A percentile compares a stretch with the other conserved stretches of the same genome.
These are phyloP conservation scores for Coccomyxa subellipsoidea DNA, from an alignment of 163 green algal species.

Conservation along the genomic window DNA sequence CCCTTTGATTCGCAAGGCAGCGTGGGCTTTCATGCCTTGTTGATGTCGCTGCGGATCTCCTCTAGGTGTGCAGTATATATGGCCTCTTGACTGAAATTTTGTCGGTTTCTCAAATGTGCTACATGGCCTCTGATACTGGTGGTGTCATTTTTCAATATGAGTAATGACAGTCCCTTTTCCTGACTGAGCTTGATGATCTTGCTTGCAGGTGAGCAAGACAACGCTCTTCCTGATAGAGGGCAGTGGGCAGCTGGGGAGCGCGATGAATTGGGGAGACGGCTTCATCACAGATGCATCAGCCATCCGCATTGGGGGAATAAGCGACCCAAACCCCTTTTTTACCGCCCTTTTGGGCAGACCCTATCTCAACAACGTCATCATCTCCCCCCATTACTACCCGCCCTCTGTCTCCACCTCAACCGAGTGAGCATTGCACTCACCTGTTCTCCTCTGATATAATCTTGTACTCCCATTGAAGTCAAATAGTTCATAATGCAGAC, in stretches of 20 bases:
- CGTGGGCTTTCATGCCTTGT: too few species aligned
- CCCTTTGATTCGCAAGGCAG: not conserved
- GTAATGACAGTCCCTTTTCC: too few species aligned
- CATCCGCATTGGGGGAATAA: constrained; percentile 18
- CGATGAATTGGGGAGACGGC: constrained; percentile 41
- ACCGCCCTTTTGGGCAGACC: constrained; percentile 19
- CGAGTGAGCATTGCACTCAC: too few species aligned
- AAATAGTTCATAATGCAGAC: too few species aligned
- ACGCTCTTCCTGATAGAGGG: constrained; percentile 14
- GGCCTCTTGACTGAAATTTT: too few species aligned
- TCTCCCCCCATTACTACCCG: constrained; percentile 33
- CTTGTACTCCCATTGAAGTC: too few species aligned
- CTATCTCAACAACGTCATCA: constrained; percentile 30
- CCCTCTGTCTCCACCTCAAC: constrained; percentile 24
- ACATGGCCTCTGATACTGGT: too few species aligned
- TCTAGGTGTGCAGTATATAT: too few species aligned
- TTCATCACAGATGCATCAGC: constrained; percentile 18
- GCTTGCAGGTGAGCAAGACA: constrained; percentile 13
- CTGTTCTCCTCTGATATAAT: too few species aligned
- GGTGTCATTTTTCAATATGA: too few species aligned
- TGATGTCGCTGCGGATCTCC: too few species aligned
- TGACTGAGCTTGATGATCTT: not conserved
- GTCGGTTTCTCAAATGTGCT: too few species aligned
- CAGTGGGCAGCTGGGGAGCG: not conserved
- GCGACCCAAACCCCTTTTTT: constrained; percentile 42